A percentile compares a stretch with the other conserved stretches of the same genome.
phyloP scores from a whole-genome alignment of 192 early-diverging fungal genomes.

The Coemansia sp. region DNA sequence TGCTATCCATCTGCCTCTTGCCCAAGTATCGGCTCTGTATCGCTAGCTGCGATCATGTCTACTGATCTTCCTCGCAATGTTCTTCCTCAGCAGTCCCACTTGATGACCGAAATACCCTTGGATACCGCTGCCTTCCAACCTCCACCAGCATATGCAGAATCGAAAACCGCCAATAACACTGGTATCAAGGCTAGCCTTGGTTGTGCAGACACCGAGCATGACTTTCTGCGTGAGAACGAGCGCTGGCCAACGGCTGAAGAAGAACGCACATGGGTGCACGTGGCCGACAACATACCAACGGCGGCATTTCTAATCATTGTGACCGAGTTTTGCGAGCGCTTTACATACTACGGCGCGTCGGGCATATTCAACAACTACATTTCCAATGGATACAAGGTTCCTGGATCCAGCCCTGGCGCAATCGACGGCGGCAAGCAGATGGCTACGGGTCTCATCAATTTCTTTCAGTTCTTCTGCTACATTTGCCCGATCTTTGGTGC shows the following conservation, averaged over 20 bases:
- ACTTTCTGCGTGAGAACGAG: slow-evolving; percentile 17
- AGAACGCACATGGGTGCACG: slow-evolving; percentile 46
- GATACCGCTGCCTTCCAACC: slow-evolving; percentile 11
- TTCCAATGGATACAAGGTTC: slow-evolving; percentile 42
- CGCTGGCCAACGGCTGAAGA: slow-evolving; percentile 56
- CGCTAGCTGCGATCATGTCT: background rate
- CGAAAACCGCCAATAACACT: background rate
- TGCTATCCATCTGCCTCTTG: background rate
- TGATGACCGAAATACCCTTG: slow-evolving; percentile 7
- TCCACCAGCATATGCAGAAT: background rate
- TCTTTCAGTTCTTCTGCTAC: slow-evolving; percentile 59
- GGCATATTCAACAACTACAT: slow-evolving; percentile 60
- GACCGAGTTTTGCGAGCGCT: slow-evolving; percentile 60
- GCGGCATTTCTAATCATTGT: slow-evolving; percentile 53
- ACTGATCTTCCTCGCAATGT: background rate
- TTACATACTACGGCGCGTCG: slow-evolving; percentile 60
- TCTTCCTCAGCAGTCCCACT: background rate
- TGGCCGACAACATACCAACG: slow-evolving; percentile 56
- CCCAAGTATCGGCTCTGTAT: background rate
- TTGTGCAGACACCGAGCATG: background rate
- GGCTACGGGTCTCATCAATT: slow-evolving; percentile 54
- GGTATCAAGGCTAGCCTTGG: background rate
- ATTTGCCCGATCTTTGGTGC: slow-evolving; percentile 60
- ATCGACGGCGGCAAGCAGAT: slow-evolving; percentile 49
- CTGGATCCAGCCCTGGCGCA: slow-evolving; percentile 41